Percentiles rank a stretch among this genome's conserved stretches.
These are phyloP conservation scores for Pseudocohnilembus persalinus DNA, from an alignment of 169 alveolate genomes.

Conservation along the genomic window DNA sequence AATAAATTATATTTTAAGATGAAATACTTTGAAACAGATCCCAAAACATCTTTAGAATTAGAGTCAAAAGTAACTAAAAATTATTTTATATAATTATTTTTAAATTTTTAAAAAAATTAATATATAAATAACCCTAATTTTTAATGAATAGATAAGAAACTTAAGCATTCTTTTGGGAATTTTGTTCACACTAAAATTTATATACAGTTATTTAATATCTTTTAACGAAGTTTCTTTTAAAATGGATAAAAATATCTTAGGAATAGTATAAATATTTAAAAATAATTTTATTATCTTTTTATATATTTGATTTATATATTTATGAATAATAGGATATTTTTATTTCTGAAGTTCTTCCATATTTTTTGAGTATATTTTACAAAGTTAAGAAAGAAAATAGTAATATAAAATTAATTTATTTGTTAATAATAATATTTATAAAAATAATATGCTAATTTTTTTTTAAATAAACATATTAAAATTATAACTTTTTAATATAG, in stretches of 20 bases:
- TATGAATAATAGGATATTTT: neutral
- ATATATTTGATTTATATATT: too few relatives aligned
- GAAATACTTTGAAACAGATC: neutral
- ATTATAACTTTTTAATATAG: too few relatives aligned
- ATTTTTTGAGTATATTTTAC: neutral
- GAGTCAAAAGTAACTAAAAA: neutral
- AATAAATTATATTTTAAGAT: neutral
- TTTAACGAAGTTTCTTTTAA: neutral
- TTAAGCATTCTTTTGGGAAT: neutral
- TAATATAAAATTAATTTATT: too few relatives aligned
- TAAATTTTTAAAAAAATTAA: too few relatives aligned
- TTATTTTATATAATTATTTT: too few relatives aligned
- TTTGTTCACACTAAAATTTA: neutral
- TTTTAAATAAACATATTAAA: too few relatives aligned
- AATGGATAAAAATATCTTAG: neutral
- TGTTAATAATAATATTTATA: too few relatives aligned
- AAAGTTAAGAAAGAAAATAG: neutral
- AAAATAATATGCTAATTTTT: too few relatives aligned
- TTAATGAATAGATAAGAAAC: neutral
- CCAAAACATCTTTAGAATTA: neutral
- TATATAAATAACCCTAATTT: too few relatives aligned
- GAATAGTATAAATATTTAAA: neutral
- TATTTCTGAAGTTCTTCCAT: neutral
- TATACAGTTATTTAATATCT: neutral
- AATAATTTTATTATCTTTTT: neutral